Percentiles rank a stretch among this genome's conserved stretches.
Evolutionary conservation across 2,329 filamentous ascomycete species (phyloP).

Genomic region (Aureobasidium uvarum): DNA sequence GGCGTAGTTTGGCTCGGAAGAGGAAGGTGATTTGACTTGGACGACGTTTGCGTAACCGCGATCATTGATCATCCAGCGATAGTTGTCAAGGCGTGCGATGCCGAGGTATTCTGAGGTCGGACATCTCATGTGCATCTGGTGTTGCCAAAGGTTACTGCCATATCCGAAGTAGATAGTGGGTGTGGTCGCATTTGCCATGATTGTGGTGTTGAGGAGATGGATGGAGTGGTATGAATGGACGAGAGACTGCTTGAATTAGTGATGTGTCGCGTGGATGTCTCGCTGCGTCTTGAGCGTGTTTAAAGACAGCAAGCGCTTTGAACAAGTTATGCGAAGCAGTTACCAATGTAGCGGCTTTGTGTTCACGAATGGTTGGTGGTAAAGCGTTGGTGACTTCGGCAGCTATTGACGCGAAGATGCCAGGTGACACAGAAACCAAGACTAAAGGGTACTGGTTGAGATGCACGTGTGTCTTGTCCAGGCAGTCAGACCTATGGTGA

Average conservation of each 20-base stretch:
- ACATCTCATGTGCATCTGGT: conserved; percentile 64
- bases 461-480: conserved; percentile 2
- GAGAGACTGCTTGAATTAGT: neutral
- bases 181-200: conserved; percentile 6
- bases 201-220: neutral
- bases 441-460: neutral
- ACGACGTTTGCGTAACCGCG: conserved; percentile 70
- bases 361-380: neutral
- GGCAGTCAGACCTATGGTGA: neutral
- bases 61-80: conserved; percentile 65
- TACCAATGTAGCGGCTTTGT: neutral
- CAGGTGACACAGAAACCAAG: neutral
- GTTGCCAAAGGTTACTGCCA: conserved; percentile 58
- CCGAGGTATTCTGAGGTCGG: conserved; percentile 55
- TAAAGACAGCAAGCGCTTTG: neutral
- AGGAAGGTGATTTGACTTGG: conserved; percentile 31
- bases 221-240: neutral
- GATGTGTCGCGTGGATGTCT: neutral
- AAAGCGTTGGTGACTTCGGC: neutral
- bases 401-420: neutral
- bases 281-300: neutral
- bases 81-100: conserved; percentile 56
- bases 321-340: neutral
- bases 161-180: conserved; percentile 28
- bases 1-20: conserved; percentile 27